Conservation (phyloP, 371 early-diverging fungal species). For the Lichtheimia ramosa region DNA sequence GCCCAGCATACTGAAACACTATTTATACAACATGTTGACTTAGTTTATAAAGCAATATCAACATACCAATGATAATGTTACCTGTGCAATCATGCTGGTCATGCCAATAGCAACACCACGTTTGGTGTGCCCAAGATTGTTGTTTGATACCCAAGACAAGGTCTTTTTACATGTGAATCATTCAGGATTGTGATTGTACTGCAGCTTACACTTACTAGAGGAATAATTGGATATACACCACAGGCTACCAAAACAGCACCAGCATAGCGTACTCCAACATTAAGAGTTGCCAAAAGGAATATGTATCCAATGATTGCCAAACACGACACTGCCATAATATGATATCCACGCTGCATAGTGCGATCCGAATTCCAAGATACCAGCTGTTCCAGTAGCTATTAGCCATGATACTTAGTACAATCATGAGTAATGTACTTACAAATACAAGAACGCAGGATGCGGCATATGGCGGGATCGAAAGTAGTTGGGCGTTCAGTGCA, state of each 20-base stretch:
- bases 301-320: slow-evolving; percentile 39
- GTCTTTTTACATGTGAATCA: slow-evolving; percentile 20
- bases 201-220: slow-evolving; percentile 14
- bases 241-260: slow-evolving; percentile 57
- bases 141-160: slow-evolving; percentile 59
- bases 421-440: slow-evolving; percentile 15
- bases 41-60: too few relatives aligned
- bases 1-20: slow-evolving; percentile 58
- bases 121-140: slow-evolving; percentile 57
- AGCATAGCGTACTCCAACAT: slow-evolving; percentile 47
- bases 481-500: slow-evolving; percentile 30
- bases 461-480: slow-evolving; percentile 42
- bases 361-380: slow-evolving; percentile 41
- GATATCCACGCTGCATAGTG: slow-evolving; percentile 35
- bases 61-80: neutral
- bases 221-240: slow-evolving; percentile 57
- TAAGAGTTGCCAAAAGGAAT: slow-evolving; percentile 32
- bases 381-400: slow-evolving; percentile 5
- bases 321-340: slow-evolving; percentile 25
- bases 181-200: neutral
- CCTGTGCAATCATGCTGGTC: slow-evolving; percentile 51
- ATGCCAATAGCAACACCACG: slow-evolving; percentile 56
- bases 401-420: neutral
- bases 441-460: slow-evolving; percentile 32
- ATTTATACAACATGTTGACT: neutral